Evolutionary conservation across 352 stramenopile species (phyloP), one percentile per base, ranked within the genome.

Genomic region (Phytophthora melonis): DNA sequence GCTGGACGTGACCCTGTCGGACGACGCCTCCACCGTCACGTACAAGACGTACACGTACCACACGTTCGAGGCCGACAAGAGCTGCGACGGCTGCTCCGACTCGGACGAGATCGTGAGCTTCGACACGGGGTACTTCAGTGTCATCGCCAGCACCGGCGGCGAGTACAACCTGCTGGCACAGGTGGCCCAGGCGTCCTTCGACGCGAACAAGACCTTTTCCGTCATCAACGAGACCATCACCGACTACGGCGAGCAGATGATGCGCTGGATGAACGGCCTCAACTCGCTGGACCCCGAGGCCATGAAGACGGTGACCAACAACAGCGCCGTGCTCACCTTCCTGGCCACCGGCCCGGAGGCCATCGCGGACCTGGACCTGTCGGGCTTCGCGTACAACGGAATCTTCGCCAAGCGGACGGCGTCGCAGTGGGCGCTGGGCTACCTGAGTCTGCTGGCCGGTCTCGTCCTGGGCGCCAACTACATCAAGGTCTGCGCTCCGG

Each of bases 31-130:
- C 72, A 76, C 61, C 43, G 79, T 94, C 60, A 89, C 70, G 45
- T 94, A 94, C 84, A 92, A 90, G 74, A 80, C 71, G 67, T 94
- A 94, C 80, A 92, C 82, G 60, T 93, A 91, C 77, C 83, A 93
- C 79, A 87, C 76, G 63, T 94, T 80, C 59, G 69, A 81, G 9
- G 11, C 70, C 16, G 70, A 79, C 3, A 76, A 72, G 64, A 90
- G 81, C 61, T 94, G 88, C 66, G 50, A 54, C n/a, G 75, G 64
- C n/a, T 94, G 87, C 75, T 74, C 65, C 16, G 84, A 91, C 53
- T 67, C 64, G 13, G 88, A 94, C 71, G 50, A 82, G 66, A 82
- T 92, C 58, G 76, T 85, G 62, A 81, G 69, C 63, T 82, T 82
- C 67, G 88, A 94, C 75, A 64, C 80, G 0, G 84, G 81, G 11